A percentile compares a stretch with the other conserved stretches of the same genome.
These are phyloP conservation scores for Orbilia quercus DNA, from an alignment of 2,329 filamentous ascomycete species.

Conservation along the genomic window DNA sequence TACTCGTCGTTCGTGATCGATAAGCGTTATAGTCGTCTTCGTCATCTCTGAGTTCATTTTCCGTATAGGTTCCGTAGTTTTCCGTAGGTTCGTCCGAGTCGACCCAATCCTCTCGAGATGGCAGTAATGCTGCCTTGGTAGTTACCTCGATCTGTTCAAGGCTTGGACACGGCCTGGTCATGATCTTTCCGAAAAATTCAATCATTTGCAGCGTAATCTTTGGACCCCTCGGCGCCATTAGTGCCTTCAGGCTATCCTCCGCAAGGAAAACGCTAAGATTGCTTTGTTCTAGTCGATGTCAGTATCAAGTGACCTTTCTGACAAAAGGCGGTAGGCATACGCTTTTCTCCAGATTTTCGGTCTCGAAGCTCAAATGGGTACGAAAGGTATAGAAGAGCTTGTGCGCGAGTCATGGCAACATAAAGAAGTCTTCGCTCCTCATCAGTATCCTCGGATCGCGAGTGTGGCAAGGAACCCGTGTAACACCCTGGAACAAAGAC, in stretches of 20 bases:
- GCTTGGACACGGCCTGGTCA: conserved; percentile 57
- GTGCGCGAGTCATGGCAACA: conserved; percentile 94
- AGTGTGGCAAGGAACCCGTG: conserved; percentile 89
- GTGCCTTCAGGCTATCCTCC: conserved; percentile 57
- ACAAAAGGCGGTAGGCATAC: conserved; percentile 61
- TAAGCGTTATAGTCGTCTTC: conserved; percentile 21
- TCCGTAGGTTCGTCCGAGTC: conserved; percentile 37
- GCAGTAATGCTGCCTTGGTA: conserved; percentile 53
- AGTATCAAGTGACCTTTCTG: no score
- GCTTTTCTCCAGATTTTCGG: conserved; percentile 62
- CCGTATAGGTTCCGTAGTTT: conserved; percentile 15
- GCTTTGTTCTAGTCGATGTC: conserved; percentile 57
- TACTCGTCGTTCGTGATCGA: conserved; percentile 5
- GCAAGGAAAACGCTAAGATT: conserved; percentile 59
- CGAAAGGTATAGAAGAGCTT: conserved; percentile 86
- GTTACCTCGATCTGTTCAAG: conserved; percentile 51
- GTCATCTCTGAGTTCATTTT: conserved; percentile 20
- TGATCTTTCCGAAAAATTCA: conserved; percentile 59
- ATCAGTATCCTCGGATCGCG: conserved; percentile 82
- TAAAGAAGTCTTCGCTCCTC: conserved; percentile 91
- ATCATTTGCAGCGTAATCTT: conserved; percentile 58
- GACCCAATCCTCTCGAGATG: conserved; percentile 38
- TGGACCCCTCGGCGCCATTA: conserved; percentile 63
- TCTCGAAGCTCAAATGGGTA: conserved; percentile 72
- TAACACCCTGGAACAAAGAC: conserved; percentile 93